Evolutionary conservation across 352 stramenopile species (phyloP).

Genomic region (Globisporangium takayamanum): DNA sequence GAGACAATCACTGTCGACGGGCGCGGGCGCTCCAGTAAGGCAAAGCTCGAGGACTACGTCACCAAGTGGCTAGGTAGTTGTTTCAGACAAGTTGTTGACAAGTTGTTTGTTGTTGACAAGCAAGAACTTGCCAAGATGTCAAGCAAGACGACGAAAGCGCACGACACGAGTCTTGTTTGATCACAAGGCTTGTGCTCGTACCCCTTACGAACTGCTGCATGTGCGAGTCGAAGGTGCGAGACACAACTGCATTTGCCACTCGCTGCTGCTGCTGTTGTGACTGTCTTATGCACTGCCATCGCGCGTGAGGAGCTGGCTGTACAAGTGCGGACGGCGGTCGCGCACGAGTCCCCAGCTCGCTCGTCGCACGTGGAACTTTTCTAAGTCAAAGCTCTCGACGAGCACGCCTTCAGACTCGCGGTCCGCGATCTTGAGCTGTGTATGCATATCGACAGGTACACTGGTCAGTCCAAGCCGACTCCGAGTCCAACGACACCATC

Average conservation of each 20-base stretch:
- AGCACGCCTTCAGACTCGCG: conserved; percentile 84
- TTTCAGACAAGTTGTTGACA: too few species aligned
- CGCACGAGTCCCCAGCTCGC: conserved; percentile 84
- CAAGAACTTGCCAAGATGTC: too few species aligned
- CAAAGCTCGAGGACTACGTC: too few species aligned
- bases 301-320: conserved; percentile 70
- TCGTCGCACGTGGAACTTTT: conserved; percentile 82
- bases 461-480: background rate
- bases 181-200: too few species aligned
- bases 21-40: too few species aligned
- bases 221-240: too few species aligned
- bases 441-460: conserved; percentile 5
- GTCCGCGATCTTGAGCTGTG: conserved; percentile 80
- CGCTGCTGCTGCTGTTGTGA: background rate
- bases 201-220: too few species aligned
- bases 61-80: too few species aligned
- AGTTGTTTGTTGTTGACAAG: too few species aligned
- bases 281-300: conserved; percentile 37
- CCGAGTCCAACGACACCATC: background rate
- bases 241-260: background rate
- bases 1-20: too few species aligned
- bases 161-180: too few species aligned
- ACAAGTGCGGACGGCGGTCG: conserved; percentile 83
- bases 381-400: conserved; percentile 80
- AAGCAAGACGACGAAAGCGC: too few species aligned